Conservation (phyloP, 2,329 filamentous ascomycete species). For the Colletotrichum tofieldiae region DNA sequence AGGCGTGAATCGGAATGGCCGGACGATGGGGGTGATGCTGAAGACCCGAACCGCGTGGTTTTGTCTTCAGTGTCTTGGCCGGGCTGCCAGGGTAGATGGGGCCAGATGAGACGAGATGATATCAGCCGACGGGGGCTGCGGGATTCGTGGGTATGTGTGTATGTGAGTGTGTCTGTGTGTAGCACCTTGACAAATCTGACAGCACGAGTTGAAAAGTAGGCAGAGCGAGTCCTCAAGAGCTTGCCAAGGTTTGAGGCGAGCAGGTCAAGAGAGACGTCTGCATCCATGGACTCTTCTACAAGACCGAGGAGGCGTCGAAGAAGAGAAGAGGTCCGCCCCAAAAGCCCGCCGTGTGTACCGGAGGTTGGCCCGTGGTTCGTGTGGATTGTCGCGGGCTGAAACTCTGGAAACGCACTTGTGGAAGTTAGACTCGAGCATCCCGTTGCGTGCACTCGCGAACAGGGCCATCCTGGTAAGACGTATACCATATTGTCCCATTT, state of each 20-base stretch:
- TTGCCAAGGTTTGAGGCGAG: not conserved
- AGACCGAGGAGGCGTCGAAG: not conserved
- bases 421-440: slow-evolving; percentile 10
- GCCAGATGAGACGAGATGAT: slow-evolving; percentile 11
- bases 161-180: not conserved
- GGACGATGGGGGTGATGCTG: not conserved
- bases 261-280: not conserved
- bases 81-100: slow-evolving; percentile 11
- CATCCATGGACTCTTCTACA: not conserved
- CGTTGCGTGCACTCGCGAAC: not conserved
- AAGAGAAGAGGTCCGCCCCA: not conserved
- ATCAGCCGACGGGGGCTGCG: not conserved
- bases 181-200: not conserved
- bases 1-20: slow-evolving; percentile 9
- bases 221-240: no score
- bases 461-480: not conserved
- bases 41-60: not conserved
- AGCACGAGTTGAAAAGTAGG: not conserved
- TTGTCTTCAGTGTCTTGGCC: not conserved
- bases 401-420: slow-evolving; percentile 35
- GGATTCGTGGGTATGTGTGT: not conserved
- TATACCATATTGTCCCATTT: not conserved
- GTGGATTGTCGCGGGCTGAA: slow-evolving; percentile 41
- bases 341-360: not conserved
- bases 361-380: slow-evolving; percentile 23